Conservation (phyloP, 495 filamentous ascomycete species). For the Hyaloscypha hepaticicola region DNA sequence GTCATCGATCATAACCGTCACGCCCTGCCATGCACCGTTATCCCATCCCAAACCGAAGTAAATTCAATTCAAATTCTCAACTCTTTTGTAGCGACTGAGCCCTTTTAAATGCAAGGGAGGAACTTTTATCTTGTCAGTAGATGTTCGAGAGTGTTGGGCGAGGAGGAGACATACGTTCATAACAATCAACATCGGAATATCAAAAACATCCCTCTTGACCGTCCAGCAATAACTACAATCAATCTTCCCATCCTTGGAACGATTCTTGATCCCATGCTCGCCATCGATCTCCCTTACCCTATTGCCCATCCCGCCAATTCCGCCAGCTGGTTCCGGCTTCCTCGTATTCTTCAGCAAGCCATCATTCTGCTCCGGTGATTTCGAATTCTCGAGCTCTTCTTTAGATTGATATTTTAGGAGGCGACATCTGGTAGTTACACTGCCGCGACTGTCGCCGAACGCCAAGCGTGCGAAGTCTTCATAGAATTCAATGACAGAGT, state of each 20-base stretch:
- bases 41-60: not conserved
- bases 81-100: not conserved
- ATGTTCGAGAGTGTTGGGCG: not conserved
- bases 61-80: not conserved
- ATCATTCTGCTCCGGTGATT: conserved; percentile 42
- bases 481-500: conserved; percentile 91
- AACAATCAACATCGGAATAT: conserved; percentile 97
- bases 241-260: conserved; percentile 85
- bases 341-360: conserved; percentile 33
- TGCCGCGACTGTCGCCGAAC: conserved; percentile 83
- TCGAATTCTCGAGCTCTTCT: conserved; percentile 28
- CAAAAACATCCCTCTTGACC: conserved; percentile 94
- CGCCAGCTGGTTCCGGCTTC: conserved; percentile 38
- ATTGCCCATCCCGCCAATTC: conserved; percentile 48
- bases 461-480: conserved; percentile 91
- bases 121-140: conserved; percentile 20
- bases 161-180: conserved; percentile 75
- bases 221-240: conserved; percentile 96
- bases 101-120: conserved; percentile 29
- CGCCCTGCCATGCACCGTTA: conserved; percentile 17
- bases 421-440: conserved; percentile 78
- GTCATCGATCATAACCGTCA: not conserved
- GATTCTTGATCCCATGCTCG: conserved; percentile 72
- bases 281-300: conserved; percentile 64
- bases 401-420: conserved; percentile 87